Percentiles rank a stretch among this genome's conserved stretches.
Conservation (phyloP, 2,329 filamentous ascomycete species). For the Sporothrix brunneoviolacea region DNA sequence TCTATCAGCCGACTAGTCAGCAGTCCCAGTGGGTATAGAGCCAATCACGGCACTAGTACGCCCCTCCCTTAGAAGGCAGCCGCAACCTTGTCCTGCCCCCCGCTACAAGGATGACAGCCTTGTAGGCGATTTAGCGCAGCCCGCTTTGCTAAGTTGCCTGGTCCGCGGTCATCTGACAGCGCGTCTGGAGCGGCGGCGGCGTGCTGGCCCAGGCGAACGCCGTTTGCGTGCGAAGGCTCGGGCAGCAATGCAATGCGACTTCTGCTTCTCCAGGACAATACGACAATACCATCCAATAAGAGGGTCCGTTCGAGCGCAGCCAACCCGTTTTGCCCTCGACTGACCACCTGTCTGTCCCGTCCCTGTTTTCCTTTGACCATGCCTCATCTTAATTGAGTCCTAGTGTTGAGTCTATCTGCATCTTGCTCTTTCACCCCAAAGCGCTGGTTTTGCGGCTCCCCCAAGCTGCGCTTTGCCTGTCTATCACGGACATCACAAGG, state of each 20-base stretch:
- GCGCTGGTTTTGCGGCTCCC: too few species aligned
- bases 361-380: too few species aligned
- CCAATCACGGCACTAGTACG: conserved; percentile 14
- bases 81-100: too few species aligned
- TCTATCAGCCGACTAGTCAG: not conserved
- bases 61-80: too few species aligned
- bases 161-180: conserved; percentile 4
- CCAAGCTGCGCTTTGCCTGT: too few species aligned
- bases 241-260: conserved; percentile 12
- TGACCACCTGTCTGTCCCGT: not conserved
- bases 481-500: too few species aligned
- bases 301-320: not conserved
- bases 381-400: too few species aligned
- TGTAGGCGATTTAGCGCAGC: not conserved
- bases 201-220: not conserved
- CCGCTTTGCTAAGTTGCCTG: not conserved
- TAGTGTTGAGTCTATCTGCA: too few species aligned
- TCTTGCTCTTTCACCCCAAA: too few species aligned
- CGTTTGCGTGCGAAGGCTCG: conserved; percentile 3
- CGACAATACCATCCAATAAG: conserved; percentile 1
- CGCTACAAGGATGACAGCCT: not conserved
- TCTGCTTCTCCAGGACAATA: not conserved
- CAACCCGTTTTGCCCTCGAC: not conserved
- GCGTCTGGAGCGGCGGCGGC: not conserved
- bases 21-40: not conserved